These are phyloP conservation scores for Fusarium siculi DNA, from an alignment of 2,329 filamentous ascomycete genomes.

Conservation along the genomic window DNA sequence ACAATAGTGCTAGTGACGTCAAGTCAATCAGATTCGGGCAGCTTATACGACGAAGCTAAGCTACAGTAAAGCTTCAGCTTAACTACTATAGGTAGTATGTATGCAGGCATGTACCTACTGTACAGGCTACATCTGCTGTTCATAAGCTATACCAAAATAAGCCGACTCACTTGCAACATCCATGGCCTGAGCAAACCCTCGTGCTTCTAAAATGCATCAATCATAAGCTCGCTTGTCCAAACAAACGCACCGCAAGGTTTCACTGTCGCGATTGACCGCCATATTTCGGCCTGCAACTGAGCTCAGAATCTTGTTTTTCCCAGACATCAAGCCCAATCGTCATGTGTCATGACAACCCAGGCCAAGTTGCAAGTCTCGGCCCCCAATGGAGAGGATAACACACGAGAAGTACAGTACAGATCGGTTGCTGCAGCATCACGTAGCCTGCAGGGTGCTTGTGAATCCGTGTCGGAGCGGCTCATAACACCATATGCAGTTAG, in stretches of 20 bases:
- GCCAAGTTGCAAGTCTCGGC: background rate
- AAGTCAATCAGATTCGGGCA: slow-evolving; percentile 3
- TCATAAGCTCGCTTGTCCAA: background rate
- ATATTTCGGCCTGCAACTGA: background rate
- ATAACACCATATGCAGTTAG: slow-evolving; percentile 16
- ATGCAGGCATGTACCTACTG: too few species aligned
- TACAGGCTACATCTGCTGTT: background rate
- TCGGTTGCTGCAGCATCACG: background rate
- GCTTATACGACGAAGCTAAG: background rate
- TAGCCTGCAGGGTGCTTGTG: background rate
- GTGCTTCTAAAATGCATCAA: background rate
- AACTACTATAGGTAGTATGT: background rate
- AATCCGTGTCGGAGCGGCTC: slow-evolving; percentile 10
- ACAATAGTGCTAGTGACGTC: slow-evolving; percentile 28
- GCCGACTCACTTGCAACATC: background rate
- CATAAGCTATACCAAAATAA: background rate
- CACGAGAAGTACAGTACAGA: background rate
- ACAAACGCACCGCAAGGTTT: background rate
- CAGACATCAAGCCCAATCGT: background rate
- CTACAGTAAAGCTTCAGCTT: background rate
- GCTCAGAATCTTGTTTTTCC: slow-evolving; percentile 14
- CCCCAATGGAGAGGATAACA: background rate
- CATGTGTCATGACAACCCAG: background rate
- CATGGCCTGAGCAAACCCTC: background rate
- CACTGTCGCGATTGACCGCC: background rate